Percentiles rank a stretch among this genome's conserved stretches.
phyloP scores from a whole-genome alignment of 2,329 filamentous ascomycete genomes.

The Ceratocystis cubensis region DNA sequence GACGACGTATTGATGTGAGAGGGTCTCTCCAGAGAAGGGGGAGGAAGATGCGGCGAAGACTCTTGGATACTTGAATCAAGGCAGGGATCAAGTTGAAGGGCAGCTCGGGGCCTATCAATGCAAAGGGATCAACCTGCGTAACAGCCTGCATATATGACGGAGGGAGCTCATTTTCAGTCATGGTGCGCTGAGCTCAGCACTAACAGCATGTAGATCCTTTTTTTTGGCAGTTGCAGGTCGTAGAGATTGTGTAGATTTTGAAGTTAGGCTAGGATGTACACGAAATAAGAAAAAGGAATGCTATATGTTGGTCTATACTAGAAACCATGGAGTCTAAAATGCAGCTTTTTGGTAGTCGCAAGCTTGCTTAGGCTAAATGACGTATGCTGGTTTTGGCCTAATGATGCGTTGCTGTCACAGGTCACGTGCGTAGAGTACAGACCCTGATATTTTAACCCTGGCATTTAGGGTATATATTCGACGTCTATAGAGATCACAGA shows the following conservation, averaged over 20 bases:
- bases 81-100: constrained; percentile 31
- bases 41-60: constrained; percentile 38
- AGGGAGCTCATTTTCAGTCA: constrained; percentile 25
- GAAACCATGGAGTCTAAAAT: not conserved
- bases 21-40: constrained; percentile 43
- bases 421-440: not conserved
- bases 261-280: too few relatives aligned
- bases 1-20: constrained; percentile 30
- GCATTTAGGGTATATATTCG: too few relatives aligned
- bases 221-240: not conserved
- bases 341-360: not conserved
- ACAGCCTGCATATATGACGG: constrained; percentile 44
- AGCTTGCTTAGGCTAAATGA: not conserved
- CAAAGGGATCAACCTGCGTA: constrained; percentile 37
- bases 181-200: not conserved
- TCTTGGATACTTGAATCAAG: constrained; percentile 38
- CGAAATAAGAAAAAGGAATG: not conserved
- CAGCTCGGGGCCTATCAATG: constrained; percentile 36
- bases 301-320: not conserved
- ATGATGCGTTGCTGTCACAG: not conserved
- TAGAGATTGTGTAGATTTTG: not conserved
- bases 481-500: too few relatives aligned
- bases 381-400: not conserved
- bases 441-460: not conserved
- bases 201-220: not conserved